These are phyloP conservation scores for Linderniella brevidens DNA, from an alignment of 257 asterid genomes.

Conservation along the genomic window DNA sequence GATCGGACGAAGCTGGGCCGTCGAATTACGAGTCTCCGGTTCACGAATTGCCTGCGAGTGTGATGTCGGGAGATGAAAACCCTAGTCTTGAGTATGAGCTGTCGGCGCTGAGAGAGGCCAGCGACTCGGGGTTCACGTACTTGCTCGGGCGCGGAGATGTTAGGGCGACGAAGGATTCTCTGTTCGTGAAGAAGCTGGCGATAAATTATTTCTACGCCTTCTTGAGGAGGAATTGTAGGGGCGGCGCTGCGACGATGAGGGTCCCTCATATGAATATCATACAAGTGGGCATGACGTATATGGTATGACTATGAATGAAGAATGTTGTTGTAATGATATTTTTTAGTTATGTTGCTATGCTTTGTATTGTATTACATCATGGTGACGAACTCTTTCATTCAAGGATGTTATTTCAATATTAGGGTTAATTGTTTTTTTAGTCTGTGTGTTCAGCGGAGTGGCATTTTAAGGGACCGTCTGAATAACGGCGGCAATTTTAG, in stretches of 20 bases:
- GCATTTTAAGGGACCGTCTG: no score
- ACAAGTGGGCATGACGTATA: constrained; percentile 71
- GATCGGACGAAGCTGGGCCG: constrained; percentile 13
- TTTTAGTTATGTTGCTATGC: no score
- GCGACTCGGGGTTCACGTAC: constrained; percentile 68
- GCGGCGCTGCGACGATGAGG: constrained; percentile 80
- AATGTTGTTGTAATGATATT: no score
- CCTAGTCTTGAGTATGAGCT: constrained; percentile 81
- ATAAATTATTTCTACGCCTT: constrained; percentile 78
- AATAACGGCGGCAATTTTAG: no score
- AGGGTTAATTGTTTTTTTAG: no score
- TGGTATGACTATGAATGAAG: constrained; percentile 34
- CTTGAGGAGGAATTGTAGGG: constrained; percentile 84
- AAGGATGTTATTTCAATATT: no score
- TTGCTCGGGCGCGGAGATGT: constrained; percentile 82
- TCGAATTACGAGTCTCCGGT: constrained; percentile 10
- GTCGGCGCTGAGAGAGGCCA: constrained; percentile 59
- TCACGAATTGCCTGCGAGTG: constrained; percentile 31
- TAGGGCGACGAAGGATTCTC: constrained; percentile 66
- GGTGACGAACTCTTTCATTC: no score
- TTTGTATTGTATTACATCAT: no score
- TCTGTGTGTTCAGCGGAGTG: no score
- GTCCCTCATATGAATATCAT: constrained; percentile 79
- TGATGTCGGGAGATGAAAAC: constrained; percentile 46
- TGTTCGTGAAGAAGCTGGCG: constrained; percentile 61